These are phyloP conservation scores for Albifimbria verrucaria DNA, from an alignment of 2,329 filamentous ascomycete genomes.

Conservation along the genomic window DNA sequence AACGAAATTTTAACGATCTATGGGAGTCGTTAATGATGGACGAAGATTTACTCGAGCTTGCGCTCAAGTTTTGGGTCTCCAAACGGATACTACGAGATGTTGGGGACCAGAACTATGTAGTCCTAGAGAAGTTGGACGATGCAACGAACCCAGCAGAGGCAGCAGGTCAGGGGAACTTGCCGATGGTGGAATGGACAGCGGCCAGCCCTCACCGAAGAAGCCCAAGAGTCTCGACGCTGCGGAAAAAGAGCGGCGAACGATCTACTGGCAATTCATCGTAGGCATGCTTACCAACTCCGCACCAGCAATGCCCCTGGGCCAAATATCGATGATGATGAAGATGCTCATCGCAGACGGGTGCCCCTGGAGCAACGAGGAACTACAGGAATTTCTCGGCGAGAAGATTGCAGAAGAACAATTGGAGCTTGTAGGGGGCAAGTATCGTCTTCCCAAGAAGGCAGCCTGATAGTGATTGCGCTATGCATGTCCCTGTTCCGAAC, in stretches of 20 bases:
- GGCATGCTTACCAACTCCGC: slow-evolving; percentile 94
- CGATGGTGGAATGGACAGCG: slow-evolving; percentile 18
- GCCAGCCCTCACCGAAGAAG: slow-evolving; percentile 44
- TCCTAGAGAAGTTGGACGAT: slow-evolving; percentile 62
- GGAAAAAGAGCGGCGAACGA: slow-evolving; percentile 53
- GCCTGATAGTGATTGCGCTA: background rate
- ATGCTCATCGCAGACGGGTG: slow-evolving; percentile 88
- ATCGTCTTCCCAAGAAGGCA: slow-evolving; percentile 61
- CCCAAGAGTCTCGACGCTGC: slow-evolving; percentile 59
- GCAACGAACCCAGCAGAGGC: slow-evolving; percentile 20
- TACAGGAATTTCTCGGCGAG: slow-evolving; percentile 73
- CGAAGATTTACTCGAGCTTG: slow-evolving; percentile 64
- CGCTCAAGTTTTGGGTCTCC: slow-evolving; percentile 68
- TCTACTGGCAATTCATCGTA: slow-evolving; percentile 90
- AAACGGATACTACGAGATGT: slow-evolving; percentile 62
- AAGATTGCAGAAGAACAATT: slow-evolving; percentile 73
- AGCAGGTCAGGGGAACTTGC: slow-evolving; percentile 27
- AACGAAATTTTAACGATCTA: slow-evolving; percentile 50
- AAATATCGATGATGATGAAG: slow-evolving; percentile 93
- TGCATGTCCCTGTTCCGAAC: no score
- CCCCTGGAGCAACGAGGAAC: slow-evolving; percentile 83
- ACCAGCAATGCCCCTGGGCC: slow-evolving; percentile 70
- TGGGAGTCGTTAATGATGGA: slow-evolving; percentile 66
- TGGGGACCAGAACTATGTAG: slow-evolving; percentile 54
- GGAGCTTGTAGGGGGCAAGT: slow-evolving; percentile 68